Base-by-base conservation (phyloP, 148 eudicot species). In the Selenicereus undatus region DNA sequence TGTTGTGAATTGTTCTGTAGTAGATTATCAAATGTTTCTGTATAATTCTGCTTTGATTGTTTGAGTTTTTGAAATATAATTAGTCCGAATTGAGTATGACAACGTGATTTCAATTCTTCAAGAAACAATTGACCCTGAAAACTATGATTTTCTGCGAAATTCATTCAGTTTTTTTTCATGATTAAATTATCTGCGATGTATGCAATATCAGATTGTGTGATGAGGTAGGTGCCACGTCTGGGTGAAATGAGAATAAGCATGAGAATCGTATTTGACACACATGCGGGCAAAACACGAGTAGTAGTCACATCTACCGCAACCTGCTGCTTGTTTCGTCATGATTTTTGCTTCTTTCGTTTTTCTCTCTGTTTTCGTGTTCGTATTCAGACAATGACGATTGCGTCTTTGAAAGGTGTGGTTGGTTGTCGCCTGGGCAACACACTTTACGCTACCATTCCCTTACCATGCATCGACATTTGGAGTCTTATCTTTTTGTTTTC, bases 401-500 rank as follows among this genome's bases (percentile, higher is more conserved):
- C 85, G 76, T 83, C 81, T 74, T 17, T 81, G 74, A 74, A n/a
- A 48, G 75, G 69, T 79, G 60, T 79, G 68, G 39, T 62, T 74
- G 75, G 73, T 52, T 84, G 89, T 87, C 89, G 77, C 83, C 79
- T 84, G 48, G 74, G 77, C 87, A 82, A 80, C 81, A 27, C 54
- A 54, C 43, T 7, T 39, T 39, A 39, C 52, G 52, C 52, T 48
- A 48, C 52, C 13, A 48, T 48, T 66, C 14, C 68, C 43, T 39
- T 70, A 76, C 52, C 52, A 52, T 62, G 65, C 84, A 82, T 39
- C 26, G 75, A 78, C 76, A 66, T 66, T 39, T 71, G 74, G 85
- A 77, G 84, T 84, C 86, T 84, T 70, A 69, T 64, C 65, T 30
- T 73, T 83, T 83, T 43, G n/a, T 73, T 83, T 83, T 43, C 48